phyloP scores from a whole-genome alignment of 2,329 filamentous ascomycete species.

The Celoporthe dispersa region DNA sequence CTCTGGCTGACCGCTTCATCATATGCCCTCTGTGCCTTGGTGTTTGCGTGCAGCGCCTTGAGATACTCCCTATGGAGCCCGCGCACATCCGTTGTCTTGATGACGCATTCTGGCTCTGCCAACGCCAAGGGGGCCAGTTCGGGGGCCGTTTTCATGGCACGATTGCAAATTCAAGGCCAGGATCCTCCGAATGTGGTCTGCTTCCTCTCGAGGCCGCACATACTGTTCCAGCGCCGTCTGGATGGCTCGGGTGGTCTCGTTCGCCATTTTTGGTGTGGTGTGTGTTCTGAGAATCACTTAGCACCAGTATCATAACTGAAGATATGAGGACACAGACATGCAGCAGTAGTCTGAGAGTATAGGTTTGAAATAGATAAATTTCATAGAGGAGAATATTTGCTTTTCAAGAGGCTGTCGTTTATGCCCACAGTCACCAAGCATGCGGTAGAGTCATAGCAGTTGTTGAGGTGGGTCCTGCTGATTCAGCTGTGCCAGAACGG shows the following conservation, averaged over 20 bases:
- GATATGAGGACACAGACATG: not conserved
- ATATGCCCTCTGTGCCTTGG: slow-evolving; percentile 55
- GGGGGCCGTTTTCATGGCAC: slow-evolving; percentile 48
- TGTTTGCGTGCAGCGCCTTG: slow-evolving; percentile 56
- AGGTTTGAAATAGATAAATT: not conserved
- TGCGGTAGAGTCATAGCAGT: not conserved
- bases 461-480: slow-evolving; percentile 32
- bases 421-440: not conserved
- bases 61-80: slow-evolving; percentile 61
- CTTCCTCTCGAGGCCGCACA: slow-evolving; percentile 62
- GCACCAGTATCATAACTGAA: not conserved
- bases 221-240: slow-evolving; percentile 54
- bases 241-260: slow-evolving; percentile 44
- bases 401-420: not conserved
- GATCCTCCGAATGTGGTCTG: slow-evolving; percentile 58
- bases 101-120: slow-evolving; percentile 43
- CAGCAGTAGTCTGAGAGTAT: not conserved
- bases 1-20: slow-evolving; percentile 39
- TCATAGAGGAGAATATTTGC: not conserved
- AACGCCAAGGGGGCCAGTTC: slow-evolving; percentile 55
- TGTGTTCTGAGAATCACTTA: not conserved
- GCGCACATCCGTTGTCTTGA: slow-evolving; percentile 45
- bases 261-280: slow-evolving; percentile 37
- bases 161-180: slow-evolving; percentile 58
- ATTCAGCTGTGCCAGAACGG: slow-evolving; percentile 1